Base-by-base conservation (phyloP, 768 basidiomycete genomes). In the Pholiota molesta region DNA sequence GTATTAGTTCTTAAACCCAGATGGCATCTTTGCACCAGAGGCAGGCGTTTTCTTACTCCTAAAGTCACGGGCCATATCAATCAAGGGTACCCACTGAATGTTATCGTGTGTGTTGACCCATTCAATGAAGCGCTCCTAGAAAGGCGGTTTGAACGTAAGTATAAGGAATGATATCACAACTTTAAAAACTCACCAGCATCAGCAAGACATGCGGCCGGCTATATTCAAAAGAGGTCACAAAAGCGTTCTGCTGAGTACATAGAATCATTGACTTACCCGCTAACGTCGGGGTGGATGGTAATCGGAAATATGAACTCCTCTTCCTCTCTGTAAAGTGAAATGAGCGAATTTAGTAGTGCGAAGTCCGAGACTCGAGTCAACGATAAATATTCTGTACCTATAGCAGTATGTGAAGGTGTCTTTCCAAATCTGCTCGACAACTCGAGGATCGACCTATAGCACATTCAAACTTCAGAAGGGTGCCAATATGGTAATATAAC, bases 251-350 rank as follows among this genome's bases (percentile, higher is more conserved):
- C 31, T 31, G 31, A 31, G 9, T 23, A 55, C 26, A 29, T 65
- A 47, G 53, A 51, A 29, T n/a, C 13, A 6, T 31, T 35, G 16
- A 69, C 83, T 66, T 73, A 83, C 82, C 89, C 89, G 68, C 86
- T 86, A 23, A 90, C 88, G 66, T 92, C 90, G 1, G 91, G 90
- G 66, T 92, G 91, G 42, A 93, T 89, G 2, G 90, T 91, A 60
- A 92, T 83, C 0, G 89, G 89, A 56, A 90, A 88, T n/a, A 87
- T 81, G 60, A 89, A 87, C 70, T 84, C 80, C 65, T 84, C 81
- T 71, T 88, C 84, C 63, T 87, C 86, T 49, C 85, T 84, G 52
- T 40, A 57, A 28, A 61, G 54, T 58, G 57, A 44, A 45, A 23
- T 53, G 13, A 21, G 65, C 39, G 53, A 62, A 23, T 64, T 53